phyloP scores from a whole-genome alignment of 1,284 basidiomycete species.

The Blastosporella zonata region DNA sequence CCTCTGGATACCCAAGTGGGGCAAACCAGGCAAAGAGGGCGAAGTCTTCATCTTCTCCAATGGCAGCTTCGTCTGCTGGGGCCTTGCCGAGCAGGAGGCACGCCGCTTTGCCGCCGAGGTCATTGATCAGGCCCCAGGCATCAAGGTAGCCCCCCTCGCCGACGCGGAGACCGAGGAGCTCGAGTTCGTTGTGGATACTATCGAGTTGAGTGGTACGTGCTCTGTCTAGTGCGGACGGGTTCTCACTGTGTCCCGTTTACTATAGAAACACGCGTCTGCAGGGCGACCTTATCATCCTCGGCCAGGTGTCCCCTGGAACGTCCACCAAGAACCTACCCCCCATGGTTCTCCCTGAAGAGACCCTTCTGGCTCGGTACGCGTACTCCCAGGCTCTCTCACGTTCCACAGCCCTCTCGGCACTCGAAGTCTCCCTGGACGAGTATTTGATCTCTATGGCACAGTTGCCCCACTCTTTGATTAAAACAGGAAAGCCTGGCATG shows the following conservation, averaged over 20 bases:
- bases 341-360: conserved; percentile 55
- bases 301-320: conserved; percentile 53
- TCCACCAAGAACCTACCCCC: conserved; percentile 44
- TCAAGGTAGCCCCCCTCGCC: conserved; percentile 60
- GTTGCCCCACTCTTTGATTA: conserved; percentile 71
- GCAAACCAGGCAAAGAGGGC: conserved; percentile 60
- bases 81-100: conserved; percentile 78
- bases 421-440: conserved; percentile 78
- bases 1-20: conserved; percentile 77
- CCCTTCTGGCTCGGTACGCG: conserved; percentile 81
- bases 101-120: conserved; percentile 64
- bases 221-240: not conserved
- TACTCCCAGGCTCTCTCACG: conserved; percentile 87
- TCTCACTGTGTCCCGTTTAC: conserved; percentile 6
- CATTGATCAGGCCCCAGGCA: conserved; percentile 48
- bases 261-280: conserved; percentile 76
- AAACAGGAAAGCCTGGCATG: conserved; percentile 80
- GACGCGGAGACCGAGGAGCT: conserved; percentile 86
- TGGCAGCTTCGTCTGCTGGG: conserved; percentile 88
- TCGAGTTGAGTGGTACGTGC: conserved; percentile 56
- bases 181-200: conserved; percentile 87
- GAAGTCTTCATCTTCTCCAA: conserved; percentile 86
- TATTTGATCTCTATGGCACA: conserved; percentile 80
- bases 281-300: conserved; percentile 89
- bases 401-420: conserved; percentile 78